Evolutionary conservation across 2,329 filamentous ascomycete genomes (phyloP).

Genomic region (Paraphaeosphaeria sporulosa): DNA sequence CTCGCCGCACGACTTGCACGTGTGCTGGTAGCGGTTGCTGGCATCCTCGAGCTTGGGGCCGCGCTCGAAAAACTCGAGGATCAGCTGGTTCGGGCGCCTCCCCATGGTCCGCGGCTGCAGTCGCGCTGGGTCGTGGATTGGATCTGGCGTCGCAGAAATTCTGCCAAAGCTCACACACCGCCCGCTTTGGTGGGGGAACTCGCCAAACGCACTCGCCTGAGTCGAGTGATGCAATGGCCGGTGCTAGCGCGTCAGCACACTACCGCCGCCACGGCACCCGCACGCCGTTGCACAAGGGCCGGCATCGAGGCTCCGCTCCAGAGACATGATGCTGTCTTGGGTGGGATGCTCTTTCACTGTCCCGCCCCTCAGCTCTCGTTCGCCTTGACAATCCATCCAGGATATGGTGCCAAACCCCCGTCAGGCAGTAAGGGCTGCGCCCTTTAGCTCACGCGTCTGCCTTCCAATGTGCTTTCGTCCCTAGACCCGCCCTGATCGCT

Average conservation of each 20-base stretch:
- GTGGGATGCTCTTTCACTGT: too few species aligned
- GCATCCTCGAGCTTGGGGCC: slow-evolving; percentile 87
- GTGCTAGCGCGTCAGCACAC: not conserved
- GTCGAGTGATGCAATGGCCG: not conserved
- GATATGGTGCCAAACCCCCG: too few species aligned
- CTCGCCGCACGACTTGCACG: slow-evolving; percentile 86
- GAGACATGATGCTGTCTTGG: not conserved
- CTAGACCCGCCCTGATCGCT: too few species aligned
- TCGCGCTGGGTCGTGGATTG: not conserved
- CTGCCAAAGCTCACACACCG: not conserved
- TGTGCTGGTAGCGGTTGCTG: slow-evolving; percentile 91
- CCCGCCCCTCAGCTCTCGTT: too few species aligned
- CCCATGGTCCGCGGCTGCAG: slow-evolving; percentile 64
- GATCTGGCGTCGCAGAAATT: slow-evolving; percentile 5
- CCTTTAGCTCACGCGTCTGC: too few species aligned
- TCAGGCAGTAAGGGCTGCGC: too few species aligned
- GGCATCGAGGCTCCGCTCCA: not conserved
- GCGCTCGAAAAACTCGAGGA: slow-evolving; percentile 86
- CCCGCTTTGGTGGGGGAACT: not conserved
- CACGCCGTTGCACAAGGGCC: too few species aligned
- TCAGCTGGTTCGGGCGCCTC: slow-evolving; percentile 82
- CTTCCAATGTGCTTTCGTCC: too few species aligned
- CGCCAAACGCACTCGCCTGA: not conserved
- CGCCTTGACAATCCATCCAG: too few species aligned
- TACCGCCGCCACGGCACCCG: not conserved